Evolutionary conservation across 2,329 filamentous ascomycete species (phyloP), one percentile per base, ranked within the genome.

Genomic region (Meredithiella fracta): DNA sequence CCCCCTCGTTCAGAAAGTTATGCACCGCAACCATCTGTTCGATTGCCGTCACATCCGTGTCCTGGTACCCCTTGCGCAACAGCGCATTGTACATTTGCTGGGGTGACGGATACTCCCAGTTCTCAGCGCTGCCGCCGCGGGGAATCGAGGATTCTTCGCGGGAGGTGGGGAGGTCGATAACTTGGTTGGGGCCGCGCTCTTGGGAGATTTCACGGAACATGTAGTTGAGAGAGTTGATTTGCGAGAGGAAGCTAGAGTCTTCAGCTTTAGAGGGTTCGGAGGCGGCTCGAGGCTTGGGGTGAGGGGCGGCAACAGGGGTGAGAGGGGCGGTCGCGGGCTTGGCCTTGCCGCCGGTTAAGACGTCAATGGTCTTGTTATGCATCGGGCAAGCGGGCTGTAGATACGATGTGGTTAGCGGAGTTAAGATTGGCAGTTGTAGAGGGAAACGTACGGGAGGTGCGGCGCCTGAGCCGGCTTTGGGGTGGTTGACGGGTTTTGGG

Each of bases 51-150:
- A 88, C 79, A 56, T 94, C 90, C 0, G 92, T 97, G 67, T 97
- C 90, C 0, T 85, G 89, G 69, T 96, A 92, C 58, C 92, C 92
- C 70, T 98, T 98, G 61, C 92, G 84, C 60, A 97, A 73, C 70
- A 98, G 84, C 6, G 92, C 92, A 65, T 98, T 97, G 75, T 97
- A 98, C 92, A 98, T 98, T 70, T 98, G 92, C 72, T 98, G 92
- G 0, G 92, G 91, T 0, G 89, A 96, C 0, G 92, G 92, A 66
- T 98, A 98, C 69, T 97, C 92, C 92, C 92, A 98, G 64, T 86
- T 94, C 50, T 82, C 79, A 54, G 82, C 76, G 51, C 80, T 77
- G 59, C 85, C 81, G 64, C 86, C 87, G 62, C 85, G 85, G n/a
- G 92, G 92, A 62, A 98, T 98, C 1, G 90, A 89, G 0, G 87